A percentile compares a stretch with the other conserved stretches of the same genome.
Conservation (phyloP, 306 rosid species). For the cucumber (Cucumis sativus) region Cucumber_9930_V3 NC_026660.2:22117501-22118000, state of each 20-base stretch:
- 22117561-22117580: neutral
- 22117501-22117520: neutral
- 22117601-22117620: neutral
- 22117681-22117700: neutral
- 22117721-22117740: neutral
- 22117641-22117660: neutral
- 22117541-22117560: neutral
- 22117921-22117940: neutral
- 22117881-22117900: neutral
- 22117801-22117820: neutral
- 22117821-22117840: neutral
- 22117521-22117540: neutral
- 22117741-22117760: neutral
- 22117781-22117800: neutral
- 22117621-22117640: neutral
- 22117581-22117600: neutral
- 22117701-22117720: neutral
- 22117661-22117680: neutral
- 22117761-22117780: neutral
- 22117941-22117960: neutral
- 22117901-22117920: neutral
- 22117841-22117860: neutral
- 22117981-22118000: too few relatives aligned
- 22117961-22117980: neutral
- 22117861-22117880: neutral